Evolutionary conservation across 495 filamentous ascomycete genomes (phyloP), one percentile per base, ranked within the genome.

Genomic region (Mytilinidion resinicola): DNA sequence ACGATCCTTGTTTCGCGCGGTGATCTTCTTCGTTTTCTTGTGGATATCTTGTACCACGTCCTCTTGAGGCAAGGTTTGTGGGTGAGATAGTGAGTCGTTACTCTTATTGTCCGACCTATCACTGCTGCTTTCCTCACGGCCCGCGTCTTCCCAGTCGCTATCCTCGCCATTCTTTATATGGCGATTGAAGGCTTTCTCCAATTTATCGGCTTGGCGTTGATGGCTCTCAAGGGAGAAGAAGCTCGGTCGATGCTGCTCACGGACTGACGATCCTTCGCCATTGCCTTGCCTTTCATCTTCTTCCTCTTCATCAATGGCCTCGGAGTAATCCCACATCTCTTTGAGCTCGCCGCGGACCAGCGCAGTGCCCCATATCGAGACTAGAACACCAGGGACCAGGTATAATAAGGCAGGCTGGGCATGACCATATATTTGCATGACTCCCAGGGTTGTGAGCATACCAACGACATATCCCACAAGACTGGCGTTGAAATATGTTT

Each of bases 381-480:
- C 75, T 10, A 96, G 69, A 3, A 96, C 91, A 1, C 88, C 84
- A 0, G 93, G 93, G 2, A 97, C 95, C 12, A 98, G 82, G 66
- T 98, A 98, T 8, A 98, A 74, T 41, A 98, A 78, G 10, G 93
- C 93, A 0, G 93, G 93, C 63, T 98, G 93, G 9, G 87, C 88
- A 60, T 93, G 90, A 36, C 84, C 77, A 56, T 78, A 91, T 19
- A 87, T 73, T 35, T 91, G 78, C 77, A 97, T 88, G 36, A 90
- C 86, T 0, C 77, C 73, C 33, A 96, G 68, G 0, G 92, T 96
- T 8, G 77, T 71, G 5, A 91, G 36, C 88, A 97, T 90, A 3
- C 89, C 91, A 14, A 84, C 15, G 0, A 87, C 56, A 70, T 98
- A 98, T 0, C 95, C 93, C 9, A 80, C 61, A 43, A 97, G 37